Evolutionary conservation across 345 rosid species (phyloP).

Genomic region (Populus simonii): DNA sequence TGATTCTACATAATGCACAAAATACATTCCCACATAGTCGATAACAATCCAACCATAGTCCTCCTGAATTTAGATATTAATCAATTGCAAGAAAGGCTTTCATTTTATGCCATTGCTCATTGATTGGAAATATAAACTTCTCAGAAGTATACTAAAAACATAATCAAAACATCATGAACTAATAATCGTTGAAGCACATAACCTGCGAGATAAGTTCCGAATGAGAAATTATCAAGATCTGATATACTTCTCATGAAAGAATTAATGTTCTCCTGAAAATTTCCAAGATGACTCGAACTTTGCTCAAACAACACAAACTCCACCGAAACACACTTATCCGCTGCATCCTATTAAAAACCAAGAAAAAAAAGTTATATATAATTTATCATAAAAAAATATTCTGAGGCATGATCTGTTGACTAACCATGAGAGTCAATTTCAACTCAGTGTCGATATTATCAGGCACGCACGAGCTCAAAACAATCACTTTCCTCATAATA

Average conservation of each 20-base stretch:
- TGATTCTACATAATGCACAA: too few relatives aligned
- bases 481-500: slow-evolving; percentile 58
- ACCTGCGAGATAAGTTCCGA: slow-evolving; percentile 65
- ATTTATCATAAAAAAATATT: neutral
- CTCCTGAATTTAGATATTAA: too few relatives aligned
- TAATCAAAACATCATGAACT: neutral
- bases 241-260: slow-evolving; percentile 54
- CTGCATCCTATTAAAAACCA: slow-evolving; percentile 56
- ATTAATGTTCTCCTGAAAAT: slow-evolving; percentile 48
- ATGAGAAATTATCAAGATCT: slow-evolving; percentile 82
- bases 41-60: too few relatives aligned
- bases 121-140: too few relatives aligned
- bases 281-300: slow-evolving; percentile 44
- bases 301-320: slow-evolving; percentile 71
- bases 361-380: slow-evolving; percentile 8
- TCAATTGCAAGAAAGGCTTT: too few relatives aligned
- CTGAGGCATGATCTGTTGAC: slow-evolving; percentile 5
- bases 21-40: too few relatives aligned
- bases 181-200: neutral
- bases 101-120: too few relatives aligned
- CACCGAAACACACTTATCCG: slow-evolving; percentile 66
- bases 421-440: slow-evolving; percentile 59
- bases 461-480: slow-evolving; percentile 61
- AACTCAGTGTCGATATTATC: slow-evolving; percentile 35
- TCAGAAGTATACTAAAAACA: too few relatives aligned